Evolutionary conservation across 306 rosid species (phyloP), one percentile per base, ranked within the genome.

Genomic region (Biancaea sappan): DNA sequence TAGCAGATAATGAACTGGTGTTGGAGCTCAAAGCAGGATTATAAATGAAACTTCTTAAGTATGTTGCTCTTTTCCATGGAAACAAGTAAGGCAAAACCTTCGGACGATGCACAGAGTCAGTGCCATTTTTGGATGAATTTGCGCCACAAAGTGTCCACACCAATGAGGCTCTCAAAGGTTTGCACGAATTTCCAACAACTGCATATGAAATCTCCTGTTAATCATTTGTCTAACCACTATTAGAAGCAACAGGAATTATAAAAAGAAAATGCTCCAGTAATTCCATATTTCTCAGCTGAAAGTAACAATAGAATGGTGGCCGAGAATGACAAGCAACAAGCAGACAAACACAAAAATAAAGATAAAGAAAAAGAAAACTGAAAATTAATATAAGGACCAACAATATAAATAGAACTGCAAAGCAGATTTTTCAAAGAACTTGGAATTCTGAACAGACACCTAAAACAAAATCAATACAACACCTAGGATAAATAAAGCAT

Each of bases 21-120:
- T 79, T 88, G 75, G 83, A 86, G 72, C 78, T 72, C 79, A 85
- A 75, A 79, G 82, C 71, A 72, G 69, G 72, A 62, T 72, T 83
- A 58, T 78, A 77, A 85, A 80, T 57, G 73, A 75, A 68, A 73
- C 71, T 89, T 79, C 88, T 89, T 84, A 89, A 74, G 73, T 84
- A 75, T 40, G 84, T 69, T 66, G 93, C 58, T 88, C 95, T 89
- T 84, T 91, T 94, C 98, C 98, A 91, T 8, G 96, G 97, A 84
- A 88, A 88, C 65, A 88, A 83, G 48, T 73, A 81, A 76, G 98
- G 96, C 44, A 87, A 72, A 76, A 84, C 79, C 84, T 83, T 91
- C 80, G 74, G 89, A 78, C 79, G 83, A 76, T 65, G 72, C 70
- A 65, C 38, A 21, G 85, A 65, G 65, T 66, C 73, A 81, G 51